Base-by-base conservation (phyloP, 1,139 yeast genomes). In the Nematodospora anomalae region DNA sequence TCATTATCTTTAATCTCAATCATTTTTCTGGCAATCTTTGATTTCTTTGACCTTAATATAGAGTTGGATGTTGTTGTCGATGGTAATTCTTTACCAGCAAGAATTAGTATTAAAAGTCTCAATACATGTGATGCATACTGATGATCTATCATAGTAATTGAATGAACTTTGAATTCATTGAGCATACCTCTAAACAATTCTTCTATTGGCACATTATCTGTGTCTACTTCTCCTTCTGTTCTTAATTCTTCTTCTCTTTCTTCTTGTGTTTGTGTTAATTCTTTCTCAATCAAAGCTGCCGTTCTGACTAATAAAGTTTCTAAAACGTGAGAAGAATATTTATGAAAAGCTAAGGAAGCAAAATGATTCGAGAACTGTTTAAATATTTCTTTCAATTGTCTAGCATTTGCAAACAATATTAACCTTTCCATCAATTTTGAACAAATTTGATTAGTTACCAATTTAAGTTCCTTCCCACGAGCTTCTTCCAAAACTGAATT, bases 361-460 rank as follows among this genome's bases (percentile, higher is more conserved):
- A 86, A 85, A 50, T 84, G 85, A 10, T 83, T 87, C 32, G 71
- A 70, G 51, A 89, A 83, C 4, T 80, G 79, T 40, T 71, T 73
- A 57, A 85, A 85, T 1, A 90, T 60, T 26, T 66, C 58, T 56
- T 81, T 77, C 43, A 88, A 61, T 57, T 89, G 95, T 12, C 61
- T 65, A 43, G 80, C 83, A 26, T 74, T 70, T 11, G 90, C 83
- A 24, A 71, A 67, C 32, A 86, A 62, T n/a, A 90, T 76, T 44
- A 92, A 65, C 55, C 97, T 72, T 62, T 92, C 99, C 71, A 92
- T 74, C 42, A 92, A 72, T 57, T 92, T 92, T 13, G 97, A 90
- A 55, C 97, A 89, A 40, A 90, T 87, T 54, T 90, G 97, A 55
- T 92, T 90, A 3, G 97, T 90, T 7, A 87, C 96, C 34, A 92